These are phyloP conservation scores for Saccharomycopsis capsularis DNA, from an alignment of 805 yeast genomes.

Conservation along the genomic window DNA sequence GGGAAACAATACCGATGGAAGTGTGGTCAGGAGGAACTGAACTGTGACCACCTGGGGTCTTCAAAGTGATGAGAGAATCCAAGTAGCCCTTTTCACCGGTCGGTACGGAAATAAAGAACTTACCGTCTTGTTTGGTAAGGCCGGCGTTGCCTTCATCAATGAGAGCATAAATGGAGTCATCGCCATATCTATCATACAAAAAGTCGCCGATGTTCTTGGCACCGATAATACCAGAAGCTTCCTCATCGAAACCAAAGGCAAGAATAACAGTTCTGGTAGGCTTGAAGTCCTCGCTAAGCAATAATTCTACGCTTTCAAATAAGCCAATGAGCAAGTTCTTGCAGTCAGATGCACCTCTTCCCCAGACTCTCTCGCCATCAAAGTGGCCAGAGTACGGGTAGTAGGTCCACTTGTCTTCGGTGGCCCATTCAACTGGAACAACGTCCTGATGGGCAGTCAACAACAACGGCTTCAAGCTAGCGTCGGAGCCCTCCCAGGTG, in stretches of 20 bases:
- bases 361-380: slow-evolving; percentile 63
- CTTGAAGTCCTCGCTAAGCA: slow-evolving; percentile 43
- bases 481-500: slow-evolving; percentile 53
- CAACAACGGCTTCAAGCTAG: slow-evolving; percentile 52
- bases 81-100: slow-evolving; percentile 59
- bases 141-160: slow-evolving; percentile 66
- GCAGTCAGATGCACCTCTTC: slow-evolving; percentile 74
- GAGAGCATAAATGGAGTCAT: slow-evolving; percentile 50
- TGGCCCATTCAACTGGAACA: slow-evolving; percentile 63
- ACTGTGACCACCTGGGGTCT: slow-evolving; percentile 73
- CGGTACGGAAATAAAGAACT: slow-evolving; percentile 45
- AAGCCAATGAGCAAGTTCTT: slow-evolving; percentile 62
- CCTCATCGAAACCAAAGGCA: slow-evolving; percentile 79
- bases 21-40: slow-evolving; percentile 80
- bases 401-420: slow-evolving; percentile 52
- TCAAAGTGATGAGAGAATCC: slow-evolving; percentile 43
- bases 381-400: slow-evolving; percentile 62
- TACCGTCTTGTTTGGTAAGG: slow-evolving; percentile 34
- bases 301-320: slow-evolving; percentile 56
- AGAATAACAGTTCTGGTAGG: slow-evolving; percentile 60
- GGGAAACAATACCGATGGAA: slow-evolving; percentile 65
- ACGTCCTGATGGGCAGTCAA: slow-evolving; percentile 76
- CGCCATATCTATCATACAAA: slow-evolving; percentile 50
- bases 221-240: slow-evolving; percentile 56
- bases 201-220: slow-evolving; percentile 46